Base-by-base conservation (phyloP, 192 early-diverging fungal genomes). In the Allomyces macrogynus region DNA sequence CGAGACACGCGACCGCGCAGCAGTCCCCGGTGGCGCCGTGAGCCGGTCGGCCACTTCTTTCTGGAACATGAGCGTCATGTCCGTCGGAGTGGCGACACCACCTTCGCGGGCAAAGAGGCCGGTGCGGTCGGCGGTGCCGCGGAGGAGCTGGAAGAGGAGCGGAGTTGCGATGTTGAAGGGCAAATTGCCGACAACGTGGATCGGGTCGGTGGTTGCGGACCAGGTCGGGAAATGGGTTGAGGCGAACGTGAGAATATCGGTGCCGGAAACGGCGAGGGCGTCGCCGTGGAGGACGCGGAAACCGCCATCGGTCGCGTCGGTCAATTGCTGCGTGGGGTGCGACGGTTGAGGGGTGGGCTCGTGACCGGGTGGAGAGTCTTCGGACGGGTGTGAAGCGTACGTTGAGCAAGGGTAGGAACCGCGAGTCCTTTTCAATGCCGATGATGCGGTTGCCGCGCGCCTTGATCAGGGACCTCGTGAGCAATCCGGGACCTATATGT, bases 1-100 rank as follows among this genome's bases (percentile, higher is more conserved):
- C n/a, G 88, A 86, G 0, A 87, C 69, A 44, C 88, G 75, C 60
- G 86, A 81, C 16, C 88, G 75, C 27, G 79, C 61, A 1, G 74
- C 65, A 24, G 77, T 80, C 8, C 68, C 74, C 7, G 75, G 69
- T 0, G 67, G 65, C 5, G 88, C 88, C 7, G 71, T 71, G 24
- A 90, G 81, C 12, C 86, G 74, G 71, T 81, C 70, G 23, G 77
- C 88, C 16, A 90, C 87, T 67, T 90, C 88, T 62, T 82, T 82
- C 71, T 90, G 88, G 71, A 90, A 90, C 88, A 90, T 90, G 23
- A 90, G 72, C 23, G 87, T 83, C 87, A 90, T 88, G 23, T 57
- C 49, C 3, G 49, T 57, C 5, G 16, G 3, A n/a, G n/a, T n/a
- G 12, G 49, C 49, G 16, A 77, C 77, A 10, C 76, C 74, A 14